Conservation (phyloP, 192 early-diverging fungal genomes). For the Coemansia sp. region DNA sequence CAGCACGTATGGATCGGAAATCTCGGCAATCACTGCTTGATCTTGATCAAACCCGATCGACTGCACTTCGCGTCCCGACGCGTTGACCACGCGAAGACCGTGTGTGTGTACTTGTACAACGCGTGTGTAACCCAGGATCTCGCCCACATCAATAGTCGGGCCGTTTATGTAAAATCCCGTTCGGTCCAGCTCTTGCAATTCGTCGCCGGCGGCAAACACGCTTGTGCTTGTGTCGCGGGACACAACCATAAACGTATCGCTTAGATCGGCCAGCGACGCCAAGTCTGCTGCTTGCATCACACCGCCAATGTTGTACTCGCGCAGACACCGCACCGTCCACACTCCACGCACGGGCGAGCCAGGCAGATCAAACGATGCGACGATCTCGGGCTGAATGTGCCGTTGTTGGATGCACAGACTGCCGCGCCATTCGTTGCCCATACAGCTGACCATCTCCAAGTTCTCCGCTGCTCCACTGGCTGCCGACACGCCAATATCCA, state of each 20-base stretch:
- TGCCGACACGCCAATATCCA: conserved; percentile 64
- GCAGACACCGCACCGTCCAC: conserved; percentile 38
- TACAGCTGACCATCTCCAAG: conserved; percentile 61
- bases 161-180: conserved; percentile 72
- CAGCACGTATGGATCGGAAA: conserved; percentile 80
- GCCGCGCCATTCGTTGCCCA: conserved; percentile 58
- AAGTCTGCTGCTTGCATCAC: conserved; percentile 41
- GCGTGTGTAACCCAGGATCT: conserved; percentile 63
- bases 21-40: conserved; percentile 65
- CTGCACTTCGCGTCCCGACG: conserved; percentile 39
- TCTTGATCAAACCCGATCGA: conserved; percentile 15
- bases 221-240: conserved; percentile 34
- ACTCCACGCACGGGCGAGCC: conserved; percentile 43
- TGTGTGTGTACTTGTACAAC: conserved; percentile 82
- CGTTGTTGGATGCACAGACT: conserved; percentile 60
- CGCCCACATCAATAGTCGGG: conserved; percentile 74
- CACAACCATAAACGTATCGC: conserved; percentile 44
- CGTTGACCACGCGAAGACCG: conserved; percentile 71
- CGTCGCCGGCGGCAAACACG: conserved; percentile 77
- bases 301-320: conserved; percentile 49
- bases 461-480: conserved; percentile 8
- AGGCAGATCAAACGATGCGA: conserved; percentile 57
- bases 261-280: conserved; percentile 23
- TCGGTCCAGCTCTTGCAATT: conserved; percentile 69
- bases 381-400: conserved; percentile 60